These are phyloP conservation scores for Exophiala alcalophila DNA, from an alignment of 2,329 filamentous ascomycete genomes.

Conservation along the genomic window DNA sequence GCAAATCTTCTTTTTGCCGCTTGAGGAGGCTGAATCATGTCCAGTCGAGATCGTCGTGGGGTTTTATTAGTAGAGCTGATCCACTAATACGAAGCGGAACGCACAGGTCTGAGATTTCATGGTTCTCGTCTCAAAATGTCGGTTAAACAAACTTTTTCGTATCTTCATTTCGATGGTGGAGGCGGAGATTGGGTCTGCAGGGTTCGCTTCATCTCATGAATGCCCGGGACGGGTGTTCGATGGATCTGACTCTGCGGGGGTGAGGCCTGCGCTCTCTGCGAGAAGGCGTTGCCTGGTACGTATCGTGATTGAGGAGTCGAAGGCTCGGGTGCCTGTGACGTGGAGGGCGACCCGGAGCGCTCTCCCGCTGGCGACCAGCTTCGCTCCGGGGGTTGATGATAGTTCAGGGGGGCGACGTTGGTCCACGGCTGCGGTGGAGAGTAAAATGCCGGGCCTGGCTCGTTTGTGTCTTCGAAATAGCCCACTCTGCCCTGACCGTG, in stretches of 20 bases:
- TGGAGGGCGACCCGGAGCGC: conserved; percentile 10
- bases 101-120: too few species aligned
- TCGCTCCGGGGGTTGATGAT: conserved; percentile 6
- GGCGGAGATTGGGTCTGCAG: conserved; percentile 5
- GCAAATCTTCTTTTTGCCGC: too few species aligned
- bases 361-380: neutral
- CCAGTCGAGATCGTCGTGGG: too few species aligned
- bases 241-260: conserved; percentile 11
- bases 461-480: conserved; percentile 28
- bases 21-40: too few species aligned
- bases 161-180: conserved; percentile 15
- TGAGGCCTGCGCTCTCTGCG: conserved; percentile 23
- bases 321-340: conserved; percentile 2
- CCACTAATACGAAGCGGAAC: too few species aligned
- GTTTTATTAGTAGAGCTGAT: too few species aligned
- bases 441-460: conserved; percentile 8
- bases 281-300: conserved; percentile 30
- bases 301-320: conserved; percentile 17
- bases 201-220: conserved; percentile 27
- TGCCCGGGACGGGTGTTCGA: conserved; percentile 24
- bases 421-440: conserved; percentile 11
- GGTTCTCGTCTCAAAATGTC: neutral
- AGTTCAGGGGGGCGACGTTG: conserved; percentile 14
- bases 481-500: conserved; percentile 15
- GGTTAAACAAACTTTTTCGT: conserved; percentile 5